phyloP scores from a whole-genome alignment of 176 grass and related monocot species.

The Neostapfia colusana region DNA sequence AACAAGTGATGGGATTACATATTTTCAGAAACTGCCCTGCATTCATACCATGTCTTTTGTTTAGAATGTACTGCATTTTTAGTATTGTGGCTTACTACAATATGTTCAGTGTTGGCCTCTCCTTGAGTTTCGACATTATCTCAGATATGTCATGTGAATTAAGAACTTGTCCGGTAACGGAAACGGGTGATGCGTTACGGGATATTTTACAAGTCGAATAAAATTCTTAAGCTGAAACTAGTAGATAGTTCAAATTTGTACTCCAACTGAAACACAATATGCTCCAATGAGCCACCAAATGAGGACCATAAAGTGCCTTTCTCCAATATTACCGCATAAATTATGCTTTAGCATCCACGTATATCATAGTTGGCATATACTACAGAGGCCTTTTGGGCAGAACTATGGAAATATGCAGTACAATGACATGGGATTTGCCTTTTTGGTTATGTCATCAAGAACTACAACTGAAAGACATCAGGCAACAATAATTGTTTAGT shows the following conservation, averaged over 20 bases:
- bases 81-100: not conserved
- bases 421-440: not conserved
- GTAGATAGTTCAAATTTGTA: not conserved
- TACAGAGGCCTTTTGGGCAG: not conserved
- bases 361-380: conserved; percentile 10
- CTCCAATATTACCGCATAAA: not conserved
- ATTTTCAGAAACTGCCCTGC: not conserved
- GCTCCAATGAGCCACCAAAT: not conserved
- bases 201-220: not conserved
- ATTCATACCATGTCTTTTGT: not conserved
- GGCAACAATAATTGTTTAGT: not conserved
- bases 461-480: not conserved
- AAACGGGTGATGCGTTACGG: not conserved
- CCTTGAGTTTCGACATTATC: not conserved
- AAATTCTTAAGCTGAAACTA: not conserved
- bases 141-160: not conserved
- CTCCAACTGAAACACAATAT: not conserved
- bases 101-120: not conserved
- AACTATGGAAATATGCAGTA: not conserved
- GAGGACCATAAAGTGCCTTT: conserved; percentile 1
- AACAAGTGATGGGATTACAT: not conserved
- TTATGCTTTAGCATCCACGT: not conserved
- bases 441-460: not conserved
- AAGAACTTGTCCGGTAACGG: not conserved
- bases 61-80: not conserved